Percentiles rank a stretch among this genome's conserved stretches.
Evolutionary conservation across 2,329 filamentous ascomycete species (phyloP).

Genomic region (Colletotrichum tamarilloi): DNA sequence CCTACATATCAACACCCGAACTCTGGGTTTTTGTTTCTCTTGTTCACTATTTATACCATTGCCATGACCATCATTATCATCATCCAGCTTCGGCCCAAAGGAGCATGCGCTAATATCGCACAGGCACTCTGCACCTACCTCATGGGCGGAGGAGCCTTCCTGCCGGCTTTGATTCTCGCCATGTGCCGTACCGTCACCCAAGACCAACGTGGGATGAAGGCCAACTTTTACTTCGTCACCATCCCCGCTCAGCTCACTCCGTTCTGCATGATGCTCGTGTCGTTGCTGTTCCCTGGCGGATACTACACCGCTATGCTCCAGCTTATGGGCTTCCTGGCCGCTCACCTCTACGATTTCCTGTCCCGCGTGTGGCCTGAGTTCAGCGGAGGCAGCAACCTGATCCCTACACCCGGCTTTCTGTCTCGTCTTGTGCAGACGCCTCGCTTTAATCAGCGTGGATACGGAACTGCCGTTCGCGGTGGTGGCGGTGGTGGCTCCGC

Average conservation of each 20-base stretch:
- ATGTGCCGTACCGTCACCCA: constrained; percentile 87
- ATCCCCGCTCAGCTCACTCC: constrained; percentile 87
- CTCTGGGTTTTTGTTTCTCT: constrained; percentile 37
- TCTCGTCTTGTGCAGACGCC: constrained; percentile 71
- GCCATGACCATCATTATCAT: neutral
- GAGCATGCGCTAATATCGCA: constrained; percentile 39
- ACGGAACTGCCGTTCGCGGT: constrained; percentile 70
- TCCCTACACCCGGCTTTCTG: constrained; percentile 80
- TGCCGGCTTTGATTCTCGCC: constrained; percentile 78
- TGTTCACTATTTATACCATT: constrained; percentile 3
- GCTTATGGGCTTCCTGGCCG: constrained; percentile 83
- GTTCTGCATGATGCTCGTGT: constrained; percentile 80
- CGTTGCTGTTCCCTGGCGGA: constrained; percentile 73
- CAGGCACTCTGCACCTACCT: constrained; percentile 65
- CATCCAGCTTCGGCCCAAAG: constrained; percentile 34
- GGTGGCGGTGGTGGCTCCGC: constrained; percentile 42
- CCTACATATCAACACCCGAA: constrained; percentile 63
- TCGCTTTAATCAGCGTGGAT: constrained; percentile 61
- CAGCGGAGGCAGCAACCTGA: constrained; percentile 81
- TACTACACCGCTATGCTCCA: constrained; percentile 69
- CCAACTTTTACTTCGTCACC: constrained; percentile 83
- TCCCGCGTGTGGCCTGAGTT: constrained; percentile 89
- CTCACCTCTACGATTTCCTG: constrained; percentile 91
- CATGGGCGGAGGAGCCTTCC: constrained; percentile 63
- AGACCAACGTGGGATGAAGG: constrained; percentile 81